A percentile compares a stretch with the other conserved stretches of the same genome.
Evolutionary conservation across 1,284 basidiomycete species (phyloP).

Genomic region (Pyrrhoderma noxium): DNA sequence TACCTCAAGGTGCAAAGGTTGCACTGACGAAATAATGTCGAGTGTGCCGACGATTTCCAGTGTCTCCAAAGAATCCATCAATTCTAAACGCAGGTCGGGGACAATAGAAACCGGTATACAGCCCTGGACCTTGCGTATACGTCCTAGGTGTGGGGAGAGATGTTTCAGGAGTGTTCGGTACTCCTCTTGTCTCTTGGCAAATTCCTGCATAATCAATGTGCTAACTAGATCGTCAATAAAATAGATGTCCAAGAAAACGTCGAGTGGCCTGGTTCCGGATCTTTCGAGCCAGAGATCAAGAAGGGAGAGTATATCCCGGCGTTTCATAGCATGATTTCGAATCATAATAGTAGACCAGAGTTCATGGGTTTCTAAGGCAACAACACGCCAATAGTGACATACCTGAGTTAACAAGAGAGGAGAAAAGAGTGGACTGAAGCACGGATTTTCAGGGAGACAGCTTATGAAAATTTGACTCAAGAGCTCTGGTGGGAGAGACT

Average conservation of each 20-base stretch:
- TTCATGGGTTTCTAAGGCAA: constrained; percentile 8
- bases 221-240: constrained; percentile 1
- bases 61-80: constrained; percentile 3
- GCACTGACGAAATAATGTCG: background rate
- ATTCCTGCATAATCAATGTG: background rate
- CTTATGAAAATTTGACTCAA: constrained; percentile 8
- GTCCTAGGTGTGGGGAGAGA: background rate
- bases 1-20: constrained; percentile 2
- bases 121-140: constrained; percentile 3
- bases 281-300: constrained; percentile 7
- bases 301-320: background rate
- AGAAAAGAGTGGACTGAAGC: constrained; percentile 7
- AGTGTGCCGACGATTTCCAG: constrained; percentile 4
- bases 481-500: constrained; percentile 4
- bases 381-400: constrained; percentile 6
- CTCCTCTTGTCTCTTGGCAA: constrained; percentile 1
- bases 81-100: constrained; percentile 1
- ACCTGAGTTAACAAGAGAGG: constrained; percentile 15
- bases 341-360: constrained; percentile 9
- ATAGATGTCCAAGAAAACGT: constrained; percentile 7
- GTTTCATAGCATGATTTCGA: constrained; percentile 3
- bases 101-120: constrained; percentile 1
- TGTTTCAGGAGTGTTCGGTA: constrained; percentile 3
- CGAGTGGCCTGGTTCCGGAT: constrained; percentile 3
- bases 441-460: constrained; percentile 6